Conservation (phyloP, 805 yeast species). For the Lachancea waltii region DNA sequence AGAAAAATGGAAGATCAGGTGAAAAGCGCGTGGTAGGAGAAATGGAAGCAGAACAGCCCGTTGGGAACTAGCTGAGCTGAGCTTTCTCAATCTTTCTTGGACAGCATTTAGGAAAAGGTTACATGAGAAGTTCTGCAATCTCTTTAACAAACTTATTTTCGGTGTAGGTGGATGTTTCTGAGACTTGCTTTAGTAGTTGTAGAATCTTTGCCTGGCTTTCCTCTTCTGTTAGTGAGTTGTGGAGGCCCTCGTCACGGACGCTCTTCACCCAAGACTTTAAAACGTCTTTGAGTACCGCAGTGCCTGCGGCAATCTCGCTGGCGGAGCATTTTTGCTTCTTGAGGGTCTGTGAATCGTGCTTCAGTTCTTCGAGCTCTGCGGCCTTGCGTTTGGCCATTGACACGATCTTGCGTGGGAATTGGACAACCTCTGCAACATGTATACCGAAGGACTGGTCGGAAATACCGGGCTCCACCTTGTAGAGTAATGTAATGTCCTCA, state of each 20-base stretch:
- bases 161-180: slow-evolving; percentile 1
- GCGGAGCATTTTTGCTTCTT: slow-evolving; percentile 46
- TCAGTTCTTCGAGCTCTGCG: slow-evolving; percentile 66
- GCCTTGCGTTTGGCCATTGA: slow-evolving; percentile 96
- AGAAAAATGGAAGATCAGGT: no score
- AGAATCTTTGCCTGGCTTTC: slow-evolving; percentile 27
- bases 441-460: slow-evolving; percentile 96
- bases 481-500: slow-evolving; percentile 76
- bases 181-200: slow-evolving; percentile 14
- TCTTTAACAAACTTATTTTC: slow-evolving; percentile 8
- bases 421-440: slow-evolving; percentile 93
- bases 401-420: slow-evolving; percentile 84
- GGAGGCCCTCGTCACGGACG: slow-evolving; percentile 32
- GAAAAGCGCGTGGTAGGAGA: no score
- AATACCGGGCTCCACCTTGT: slow-evolving; percentile 94
- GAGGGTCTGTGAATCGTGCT: slow-evolving; percentile 36
- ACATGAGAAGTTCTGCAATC: slow-evolving; percentile 5
- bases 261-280: slow-evolving; percentile 49
- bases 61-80: no score
- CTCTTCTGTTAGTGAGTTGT: slow-evolving; percentile 30
- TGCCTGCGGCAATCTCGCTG: slow-evolving; percentile 46
- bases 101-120: neutral
- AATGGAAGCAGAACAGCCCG: no score
- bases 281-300: slow-evolving; percentile 41
- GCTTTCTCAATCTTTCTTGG: no score